Conservation (phyloP, 257 asterid genomes). For the Marsdenia floribunda region DNA sequence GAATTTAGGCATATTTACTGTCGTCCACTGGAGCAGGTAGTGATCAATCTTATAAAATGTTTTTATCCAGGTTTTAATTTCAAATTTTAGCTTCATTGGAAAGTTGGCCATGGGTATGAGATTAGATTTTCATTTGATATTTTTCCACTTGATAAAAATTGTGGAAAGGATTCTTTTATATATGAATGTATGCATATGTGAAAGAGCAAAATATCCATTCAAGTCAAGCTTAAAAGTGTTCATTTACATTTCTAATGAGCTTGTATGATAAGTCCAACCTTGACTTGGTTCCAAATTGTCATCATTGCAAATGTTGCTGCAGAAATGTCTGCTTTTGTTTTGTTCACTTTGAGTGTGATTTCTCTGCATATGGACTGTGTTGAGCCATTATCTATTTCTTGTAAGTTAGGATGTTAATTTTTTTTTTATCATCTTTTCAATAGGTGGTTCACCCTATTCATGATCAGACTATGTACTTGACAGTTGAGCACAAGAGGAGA, state of each 20-base stretch:
- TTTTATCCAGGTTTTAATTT: background rate
- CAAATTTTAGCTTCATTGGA: background rate
- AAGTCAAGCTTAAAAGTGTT: background rate
- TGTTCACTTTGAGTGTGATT: background rate
- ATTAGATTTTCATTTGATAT: background rate
- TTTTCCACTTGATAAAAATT: no score
- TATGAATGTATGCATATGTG: no score
- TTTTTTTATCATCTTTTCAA: background rate
- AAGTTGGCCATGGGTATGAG: background rate
- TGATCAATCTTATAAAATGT: background rate
- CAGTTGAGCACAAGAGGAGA: constrained; percentile 63
- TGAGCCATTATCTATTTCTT: background rate
- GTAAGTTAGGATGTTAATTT: background rate
- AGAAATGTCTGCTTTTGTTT: background rate
- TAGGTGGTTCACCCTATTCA: constrained; percentile 64
- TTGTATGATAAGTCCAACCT: background rate
- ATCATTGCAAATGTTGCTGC: background rate
- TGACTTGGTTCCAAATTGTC: background rate
- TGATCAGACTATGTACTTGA: constrained; percentile 79
- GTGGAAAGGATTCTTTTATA: no score
- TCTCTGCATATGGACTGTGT: background rate
- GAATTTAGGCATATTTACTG: constrained; percentile 40
- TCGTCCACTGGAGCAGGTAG: constrained; percentile 55
- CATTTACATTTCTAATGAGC: background rate
- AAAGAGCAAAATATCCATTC: background rate